Conservation (phyloP, 2,329 filamentous ascomycete species). For the Herpotrichia juniperi region DNA sequence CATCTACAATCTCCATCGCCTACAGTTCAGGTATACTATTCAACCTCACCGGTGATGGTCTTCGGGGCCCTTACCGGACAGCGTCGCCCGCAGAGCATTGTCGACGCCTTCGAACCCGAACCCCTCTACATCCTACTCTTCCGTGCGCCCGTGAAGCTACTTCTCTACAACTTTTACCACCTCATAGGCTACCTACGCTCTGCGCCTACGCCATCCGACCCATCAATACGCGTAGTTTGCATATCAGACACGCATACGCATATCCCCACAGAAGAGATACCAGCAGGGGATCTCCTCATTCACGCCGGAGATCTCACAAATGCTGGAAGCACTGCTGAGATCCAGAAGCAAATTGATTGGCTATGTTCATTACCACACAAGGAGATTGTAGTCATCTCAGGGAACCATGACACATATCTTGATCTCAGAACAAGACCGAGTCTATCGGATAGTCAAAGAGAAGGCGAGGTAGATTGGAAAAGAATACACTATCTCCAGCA, state of each 20-base stretch:
- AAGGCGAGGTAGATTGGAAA: conserved; percentile 67
- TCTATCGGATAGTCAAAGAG: conserved; percentile 58
- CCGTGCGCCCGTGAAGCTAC: conserved; percentile 68
- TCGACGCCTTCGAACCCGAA: conserved; percentile 53
- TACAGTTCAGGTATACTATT: conserved; percentile 4
- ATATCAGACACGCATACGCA: conserved; percentile 87
- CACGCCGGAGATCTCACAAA: conserved; percentile 88
- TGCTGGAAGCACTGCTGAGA: conserved; percentile 70
- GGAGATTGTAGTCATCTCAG: conserved; percentile 82
- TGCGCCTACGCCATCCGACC: conserved; percentile 62
- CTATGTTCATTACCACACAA: conserved; percentile 73
- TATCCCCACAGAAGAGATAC: conserved; percentile 63
- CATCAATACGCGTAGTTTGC: conserved; percentile 77
- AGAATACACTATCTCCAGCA: conserved; percentile 78
- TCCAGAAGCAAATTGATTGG: conserved; percentile 88
- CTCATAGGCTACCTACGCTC: conserved; percentile 72
- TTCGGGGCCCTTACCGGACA: conserved; percentile 34
- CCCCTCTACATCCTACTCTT: conserved; percentile 67
- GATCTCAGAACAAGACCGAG: conserved; percentile 67
- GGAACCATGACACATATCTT: conserved; percentile 90
- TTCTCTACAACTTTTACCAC: conserved; percentile 68
- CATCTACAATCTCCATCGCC: not conserved
- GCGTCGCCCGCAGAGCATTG: conserved; percentile 21
- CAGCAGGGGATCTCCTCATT: conserved; percentile 82
- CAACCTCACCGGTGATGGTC: conserved; percentile 30